Conservation (phyloP, 1,284 basidiomycete genomes). For the Ustilago lituana region DNA sequence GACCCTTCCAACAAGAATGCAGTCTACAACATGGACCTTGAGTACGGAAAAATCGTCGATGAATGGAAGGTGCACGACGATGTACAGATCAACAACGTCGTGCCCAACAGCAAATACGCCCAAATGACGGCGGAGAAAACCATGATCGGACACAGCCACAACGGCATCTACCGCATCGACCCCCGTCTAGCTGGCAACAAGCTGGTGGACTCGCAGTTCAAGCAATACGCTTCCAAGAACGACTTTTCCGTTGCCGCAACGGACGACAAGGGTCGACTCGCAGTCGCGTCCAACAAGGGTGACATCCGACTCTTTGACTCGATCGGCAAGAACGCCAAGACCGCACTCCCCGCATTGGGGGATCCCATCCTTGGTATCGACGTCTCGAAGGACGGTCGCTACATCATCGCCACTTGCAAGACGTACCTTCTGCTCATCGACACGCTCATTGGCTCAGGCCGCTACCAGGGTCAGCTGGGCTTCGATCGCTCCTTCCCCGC, state of each 20-base stretch:
- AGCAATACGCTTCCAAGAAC: conserved; percentile 95
- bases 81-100: conserved; percentile 84
- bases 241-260: conserved; percentile 93
- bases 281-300: conserved; percentile 94
- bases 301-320: conserved; percentile 94
- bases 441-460: conserved; percentile 90
- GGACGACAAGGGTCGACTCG: conserved; percentile 85
- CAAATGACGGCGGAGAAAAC: conserved; percentile 93
- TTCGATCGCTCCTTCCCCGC: conserved; percentile 97
- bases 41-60: conserved; percentile 95
- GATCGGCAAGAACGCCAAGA: conserved; percentile 99
- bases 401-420: conserved; percentile 94
- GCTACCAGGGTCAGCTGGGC: conserved; percentile 84
- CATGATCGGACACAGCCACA: conserved; percentile 89
- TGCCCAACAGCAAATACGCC: conserved; percentile 93
- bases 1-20: conserved; percentile 85
- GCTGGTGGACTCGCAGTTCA: conserved; percentile 92
- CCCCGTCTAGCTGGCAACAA: conserved; percentile 89
- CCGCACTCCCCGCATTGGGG: conserved; percentile 92
- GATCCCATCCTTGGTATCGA: conserved; percentile 96
- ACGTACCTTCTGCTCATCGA: conserved; percentile 95
- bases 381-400: conserved; percentile 91
- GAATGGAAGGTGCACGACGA: conserved; percentile 97
- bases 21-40: conserved; percentile 90
- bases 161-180: conserved; percentile 96